These are phyloP conservation scores for Plectosphaerella sp. DNA, from an alignment of 2,329 filamentous ascomycete species.

Conservation along the genomic window DNA sequence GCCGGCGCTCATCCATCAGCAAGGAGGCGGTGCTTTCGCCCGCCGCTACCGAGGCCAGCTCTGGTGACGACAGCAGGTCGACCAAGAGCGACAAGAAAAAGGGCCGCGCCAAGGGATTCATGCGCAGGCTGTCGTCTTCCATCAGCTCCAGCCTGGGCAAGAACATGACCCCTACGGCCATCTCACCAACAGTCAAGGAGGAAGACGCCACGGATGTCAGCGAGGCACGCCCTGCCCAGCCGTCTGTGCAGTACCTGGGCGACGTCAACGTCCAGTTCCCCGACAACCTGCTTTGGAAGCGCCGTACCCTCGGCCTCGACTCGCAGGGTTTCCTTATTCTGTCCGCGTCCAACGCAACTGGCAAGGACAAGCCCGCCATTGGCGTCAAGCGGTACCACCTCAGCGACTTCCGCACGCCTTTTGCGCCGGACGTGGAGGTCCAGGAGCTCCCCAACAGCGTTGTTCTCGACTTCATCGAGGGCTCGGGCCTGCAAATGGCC, in stretches of 20 bases:
- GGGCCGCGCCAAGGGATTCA: constrained; percentile 52
- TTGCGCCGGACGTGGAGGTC: constrained; percentile 81
- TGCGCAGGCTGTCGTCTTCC: constrained; percentile 53
- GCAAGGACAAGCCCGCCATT: constrained; percentile 48
- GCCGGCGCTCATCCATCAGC: constrained; percentile 47
- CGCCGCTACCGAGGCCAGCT: constrained; percentile 39
- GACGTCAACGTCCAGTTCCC: constrained; percentile 97
- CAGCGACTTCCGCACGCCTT: constrained; percentile 74
- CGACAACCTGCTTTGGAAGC: constrained; percentile 94
- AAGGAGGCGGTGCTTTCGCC: constrained; percentile 39
- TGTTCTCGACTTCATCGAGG: constrained; percentile 55
- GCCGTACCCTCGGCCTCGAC: constrained; percentile 82
- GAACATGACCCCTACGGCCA: constrained; percentile 32
- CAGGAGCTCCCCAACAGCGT: constrained; percentile 90
- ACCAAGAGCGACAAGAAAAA: constrained; percentile 38
- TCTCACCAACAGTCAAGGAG: constrained; percentile 47
- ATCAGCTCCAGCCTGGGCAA: constrained; percentile 41
- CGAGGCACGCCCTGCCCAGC: constrained; percentile 10
- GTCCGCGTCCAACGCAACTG: constrained; percentile 37
- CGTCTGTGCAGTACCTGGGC: constrained; percentile 64
- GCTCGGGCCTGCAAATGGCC: constrained; percentile 58
- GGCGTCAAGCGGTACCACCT: constrained; percentile 76
- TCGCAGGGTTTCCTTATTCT: constrained; percentile 79
- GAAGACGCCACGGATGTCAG: constrained; percentile 32
- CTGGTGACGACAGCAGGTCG: constrained; percentile 41